Percentiles rank a stretch among this genome's conserved stretches.
phyloP scores from a whole-genome alignment of 495 filamentous ascomycete species.

The Acidiella bohemica region DNA sequence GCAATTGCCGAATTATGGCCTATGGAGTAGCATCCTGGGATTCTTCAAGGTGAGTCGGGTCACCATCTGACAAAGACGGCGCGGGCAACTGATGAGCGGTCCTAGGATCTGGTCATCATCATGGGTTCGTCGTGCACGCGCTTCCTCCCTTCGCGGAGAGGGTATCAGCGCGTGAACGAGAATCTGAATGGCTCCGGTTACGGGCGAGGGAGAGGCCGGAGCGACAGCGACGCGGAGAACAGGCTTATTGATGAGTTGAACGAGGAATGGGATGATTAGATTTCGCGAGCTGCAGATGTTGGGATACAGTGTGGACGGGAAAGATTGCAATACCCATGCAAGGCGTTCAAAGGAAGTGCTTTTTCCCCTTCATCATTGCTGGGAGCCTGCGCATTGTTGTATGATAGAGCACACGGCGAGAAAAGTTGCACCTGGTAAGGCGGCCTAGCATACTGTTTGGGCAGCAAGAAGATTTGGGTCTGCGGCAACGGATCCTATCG shows the following conservation, averaged over 20 bases:
- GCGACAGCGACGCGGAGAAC: constrained; percentile 64
- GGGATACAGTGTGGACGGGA: no score
- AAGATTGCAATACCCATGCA: no score
- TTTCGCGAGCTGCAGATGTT: no score
- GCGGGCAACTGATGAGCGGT: constrained; percentile 1
- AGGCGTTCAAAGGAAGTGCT: no score
- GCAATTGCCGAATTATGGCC: constrained; percentile 83
- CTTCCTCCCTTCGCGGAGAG: constrained; percentile 47
- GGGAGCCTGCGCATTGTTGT: no score
- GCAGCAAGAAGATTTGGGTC: no score
- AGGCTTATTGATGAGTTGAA: constrained; percentile 89
- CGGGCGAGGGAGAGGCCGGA: constrained; percentile 26
- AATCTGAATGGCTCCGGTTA: constrained; percentile 9
- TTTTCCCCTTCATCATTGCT: no score
- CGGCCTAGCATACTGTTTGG: no score
- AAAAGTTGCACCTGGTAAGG: no score
- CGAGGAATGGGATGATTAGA: constrained; percentile 57
- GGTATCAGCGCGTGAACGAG: constrained; percentile 42
- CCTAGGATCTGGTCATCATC: constrained; percentile 72
- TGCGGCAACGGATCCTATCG: no score
- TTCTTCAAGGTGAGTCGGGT: constrained; percentile 66
- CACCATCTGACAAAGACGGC: no score
- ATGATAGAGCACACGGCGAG: no score
- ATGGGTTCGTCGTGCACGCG: constrained; percentile 60
- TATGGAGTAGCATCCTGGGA: constrained; percentile 79